A percentile compares a stretch with the other conserved stretches of the same genome.
Conservation (phyloP, 2,329 filamentous ascomycete genomes). For the Scedosporium dehoogii region DNA sequence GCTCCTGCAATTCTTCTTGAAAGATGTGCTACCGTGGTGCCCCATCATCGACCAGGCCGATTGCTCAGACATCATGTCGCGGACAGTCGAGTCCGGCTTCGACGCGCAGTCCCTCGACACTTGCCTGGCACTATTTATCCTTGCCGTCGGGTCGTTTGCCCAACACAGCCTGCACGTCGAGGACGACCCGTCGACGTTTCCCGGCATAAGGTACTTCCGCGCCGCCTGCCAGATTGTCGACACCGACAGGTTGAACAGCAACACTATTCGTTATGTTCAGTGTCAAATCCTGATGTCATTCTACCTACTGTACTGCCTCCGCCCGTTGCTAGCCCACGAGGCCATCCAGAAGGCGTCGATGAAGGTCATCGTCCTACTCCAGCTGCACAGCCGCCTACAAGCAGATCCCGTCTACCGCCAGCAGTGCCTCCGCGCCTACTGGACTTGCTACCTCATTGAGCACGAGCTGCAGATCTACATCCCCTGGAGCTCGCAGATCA, state of each 20-base stretch:
- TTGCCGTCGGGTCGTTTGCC: conserved; percentile 10
- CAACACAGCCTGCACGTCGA: conserved; percentile 2
- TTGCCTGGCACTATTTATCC: conserved; percentile 10
- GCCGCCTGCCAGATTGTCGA: conserved; percentile 10
- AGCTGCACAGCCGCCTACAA: conserved; percentile 3
- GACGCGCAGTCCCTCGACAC: conserved; percentile 5
- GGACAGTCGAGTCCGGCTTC: conserved; percentile 6
- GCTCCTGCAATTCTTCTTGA: conserved; percentile 11
- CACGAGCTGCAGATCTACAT: conserved; percentile 14
- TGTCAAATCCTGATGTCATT: conserved; percentile 11
- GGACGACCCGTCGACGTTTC: conserved; percentile 6
- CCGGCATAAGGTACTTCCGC: conserved; percentile 11
- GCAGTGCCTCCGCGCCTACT: conserved; percentile 13
- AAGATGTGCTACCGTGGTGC: conserved; percentile 13
- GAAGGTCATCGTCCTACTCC: conserved; percentile 7
- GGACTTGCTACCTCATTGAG: conserved; percentile 16
- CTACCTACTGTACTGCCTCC: conserved; percentile 12
- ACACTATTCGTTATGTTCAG: conserved; percentile 10
- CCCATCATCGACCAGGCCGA: conserved; percentile 13
- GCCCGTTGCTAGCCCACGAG: conserved; percentile 12
- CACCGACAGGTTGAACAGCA: background rate
- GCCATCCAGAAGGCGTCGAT: conserved; percentile 10
- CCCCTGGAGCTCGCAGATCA: conserved; percentile 11
- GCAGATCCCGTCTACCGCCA: conserved; percentile 8
- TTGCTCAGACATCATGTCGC: conserved; percentile 7